A percentile compares a stretch with the other conserved stretches of the same genome.
Conservation (phyloP, 106 monocot genomes). For the Dioscorea alata region DNA sequence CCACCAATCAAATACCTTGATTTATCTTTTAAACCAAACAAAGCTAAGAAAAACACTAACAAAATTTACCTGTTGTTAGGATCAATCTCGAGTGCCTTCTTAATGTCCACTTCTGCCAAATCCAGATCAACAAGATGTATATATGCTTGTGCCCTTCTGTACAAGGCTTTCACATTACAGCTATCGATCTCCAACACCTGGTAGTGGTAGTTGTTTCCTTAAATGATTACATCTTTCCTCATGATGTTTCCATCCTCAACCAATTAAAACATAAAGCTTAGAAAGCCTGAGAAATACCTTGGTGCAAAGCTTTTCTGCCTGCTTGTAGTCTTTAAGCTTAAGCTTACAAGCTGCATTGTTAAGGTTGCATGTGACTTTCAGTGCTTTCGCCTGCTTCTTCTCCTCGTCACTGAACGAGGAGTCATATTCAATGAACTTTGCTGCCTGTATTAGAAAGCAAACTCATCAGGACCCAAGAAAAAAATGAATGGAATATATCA, state of each 20-base stretch:
- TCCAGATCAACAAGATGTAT: conserved; percentile 69
- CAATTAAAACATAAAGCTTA: not conserved
- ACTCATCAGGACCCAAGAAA: not conserved
- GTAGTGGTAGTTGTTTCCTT: not conserved
- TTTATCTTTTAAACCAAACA: too few species aligned
- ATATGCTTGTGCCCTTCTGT: conserved; percentile 76
- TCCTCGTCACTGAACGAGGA: conserved; percentile 57
- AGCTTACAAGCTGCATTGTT: conserved; percentile 62
- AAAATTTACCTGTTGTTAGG: conserved; percentile 58
- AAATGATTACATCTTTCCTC: too few species aligned
- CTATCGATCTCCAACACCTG: conserved; percentile 76
- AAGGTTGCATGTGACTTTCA: conserved; percentile 45
- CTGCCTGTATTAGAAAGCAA: conserved; percentile 18
- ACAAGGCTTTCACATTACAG: conserved; percentile 76
- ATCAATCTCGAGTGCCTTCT: conserved; percentile 82
- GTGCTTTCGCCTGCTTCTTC: conserved; percentile 40
- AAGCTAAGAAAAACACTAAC: not conserved
- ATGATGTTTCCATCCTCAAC: not conserved
- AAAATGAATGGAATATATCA: not conserved
- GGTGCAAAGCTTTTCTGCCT: conserved; percentile 52
- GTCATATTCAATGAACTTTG: conserved; percentile 44
- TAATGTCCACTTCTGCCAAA: conserved; percentile 76
- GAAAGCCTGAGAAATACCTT: conserved; percentile 12
- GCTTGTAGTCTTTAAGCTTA: conserved; percentile 47
- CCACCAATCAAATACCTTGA: not conserved